Conservation (phyloP, 495 filamentous ascomycete species). For the Penicillium canescens region DNA sequence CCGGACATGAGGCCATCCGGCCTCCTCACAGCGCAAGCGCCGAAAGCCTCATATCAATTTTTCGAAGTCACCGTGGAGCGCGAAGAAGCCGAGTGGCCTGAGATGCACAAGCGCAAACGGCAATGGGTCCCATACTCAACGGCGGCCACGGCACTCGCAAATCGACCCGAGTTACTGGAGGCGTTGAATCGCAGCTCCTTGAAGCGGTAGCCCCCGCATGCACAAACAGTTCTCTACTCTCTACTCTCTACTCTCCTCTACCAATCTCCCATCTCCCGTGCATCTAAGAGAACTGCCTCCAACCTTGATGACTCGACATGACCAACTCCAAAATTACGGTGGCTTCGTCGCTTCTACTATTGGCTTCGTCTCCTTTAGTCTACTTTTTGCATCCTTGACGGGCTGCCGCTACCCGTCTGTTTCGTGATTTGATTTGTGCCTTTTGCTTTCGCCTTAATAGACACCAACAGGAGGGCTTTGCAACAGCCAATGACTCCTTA, state of each 20-base stretch:
- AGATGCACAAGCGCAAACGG: conserved; percentile 86
- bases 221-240: conserved; percentile 9
- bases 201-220: conserved; percentile 42
- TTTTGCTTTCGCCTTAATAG: conserved; percentile 7
- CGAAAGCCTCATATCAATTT: conserved; percentile 80
- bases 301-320: conserved; percentile 40
- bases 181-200: conserved; percentile 84
- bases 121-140: conserved; percentile 85
- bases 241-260: not conserved
- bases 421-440: conserved; percentile 1
- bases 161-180: conserved; percentile 83
- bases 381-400: conserved; percentile 9
- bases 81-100: conserved; percentile 87
- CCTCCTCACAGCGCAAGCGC: conserved; percentile 60
- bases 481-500: not conserved
- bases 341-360: conserved; percentile 27
- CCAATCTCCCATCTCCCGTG: not conserved
- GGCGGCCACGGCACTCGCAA: conserved; percentile 72
- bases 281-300: conserved; percentile 16
- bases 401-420: conserved; percentile 19
- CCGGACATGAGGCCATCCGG: conserved; percentile 67
- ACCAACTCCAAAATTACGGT: conserved; percentile 29
- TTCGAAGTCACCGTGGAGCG: conserved; percentile 82
- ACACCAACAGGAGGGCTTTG: conserved; percentile 1
- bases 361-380: conserved; percentile 16